A percentile compares a stretch with the other conserved stretches of the same genome.
phyloP scores from a whole-genome alignment of 2,329 filamentous ascomycete species.

The Akanthomyces lecanii region DNA sequence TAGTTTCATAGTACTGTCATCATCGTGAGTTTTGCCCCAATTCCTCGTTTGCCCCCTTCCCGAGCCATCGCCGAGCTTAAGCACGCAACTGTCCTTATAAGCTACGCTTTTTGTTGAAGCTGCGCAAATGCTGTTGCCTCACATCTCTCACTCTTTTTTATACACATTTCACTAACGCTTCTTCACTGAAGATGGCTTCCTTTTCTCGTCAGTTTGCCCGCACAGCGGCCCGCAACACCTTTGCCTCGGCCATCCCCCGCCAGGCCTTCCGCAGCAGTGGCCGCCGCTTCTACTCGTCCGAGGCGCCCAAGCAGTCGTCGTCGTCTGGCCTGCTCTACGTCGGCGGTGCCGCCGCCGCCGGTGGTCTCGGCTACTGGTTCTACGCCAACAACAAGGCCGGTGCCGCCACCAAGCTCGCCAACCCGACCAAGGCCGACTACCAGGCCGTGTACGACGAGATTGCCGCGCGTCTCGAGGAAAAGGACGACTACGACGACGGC shows the following conservation, averaged over 20 bases:
- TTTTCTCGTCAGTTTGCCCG: slow-evolving; percentile 54
- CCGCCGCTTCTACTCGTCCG: slow-evolving; percentile 76
- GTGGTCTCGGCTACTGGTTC: slow-evolving; percentile 63
- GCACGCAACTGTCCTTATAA: not conserved
- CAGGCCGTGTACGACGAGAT: slow-evolving; percentile 92
- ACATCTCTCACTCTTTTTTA: not conserved
- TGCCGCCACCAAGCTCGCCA: slow-evolving; percentile 55
- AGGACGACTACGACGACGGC: slow-evolving; percentile 94
- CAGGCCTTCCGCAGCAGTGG: slow-evolving; percentile 69
- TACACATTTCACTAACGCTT: not conserved
- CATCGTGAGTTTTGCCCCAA: slow-evolving; percentile 1
- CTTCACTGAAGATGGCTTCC: slow-evolving; percentile 30
- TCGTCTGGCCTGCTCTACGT: slow-evolving; percentile 51
- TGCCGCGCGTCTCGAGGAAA: slow-evolving; percentile 73
- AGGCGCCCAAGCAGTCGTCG: slow-evolving; percentile 50
- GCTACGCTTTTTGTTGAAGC: not conserved
- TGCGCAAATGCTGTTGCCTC: not conserved
- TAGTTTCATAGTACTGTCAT: slow-evolving; percentile 2
- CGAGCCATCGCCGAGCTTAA: not conserved
- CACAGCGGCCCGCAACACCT: slow-evolving; percentile 52
- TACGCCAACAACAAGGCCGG: slow-evolving; percentile 53
- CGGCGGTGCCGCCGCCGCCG: slow-evolving; percentile 54
- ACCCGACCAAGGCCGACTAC: slow-evolving; percentile 80
- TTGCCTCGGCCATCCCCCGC: slow-evolving; percentile 55
- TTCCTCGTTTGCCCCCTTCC: slow-evolving; percentile 8